Conservation (phyloP, 176 grass and related monocot genomes). For the Eleusine indica region DNA sequence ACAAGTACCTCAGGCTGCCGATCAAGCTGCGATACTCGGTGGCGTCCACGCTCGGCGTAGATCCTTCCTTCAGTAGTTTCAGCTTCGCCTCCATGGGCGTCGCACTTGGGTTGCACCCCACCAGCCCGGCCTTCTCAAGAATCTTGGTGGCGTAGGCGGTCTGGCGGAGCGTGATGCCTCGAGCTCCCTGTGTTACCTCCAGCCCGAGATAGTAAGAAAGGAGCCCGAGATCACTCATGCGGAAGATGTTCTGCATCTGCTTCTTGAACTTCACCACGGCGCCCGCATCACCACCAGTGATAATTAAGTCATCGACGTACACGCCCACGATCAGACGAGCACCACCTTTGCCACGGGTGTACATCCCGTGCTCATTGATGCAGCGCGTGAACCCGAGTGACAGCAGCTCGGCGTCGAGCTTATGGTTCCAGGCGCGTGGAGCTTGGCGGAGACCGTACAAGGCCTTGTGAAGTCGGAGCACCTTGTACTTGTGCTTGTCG, state of each 20-base stretch:
- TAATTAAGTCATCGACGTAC: background rate
- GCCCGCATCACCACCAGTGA: background rate
- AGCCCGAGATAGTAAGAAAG: background rate
- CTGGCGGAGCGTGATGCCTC: background rate
- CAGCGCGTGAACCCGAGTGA: background rate
- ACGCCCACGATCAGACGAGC: background rate
- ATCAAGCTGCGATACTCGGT: too few relatives aligned
- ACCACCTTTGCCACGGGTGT: background rate
- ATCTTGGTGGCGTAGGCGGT: background rate
- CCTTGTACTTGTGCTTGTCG: too few relatives aligned
- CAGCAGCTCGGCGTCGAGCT: background rate
- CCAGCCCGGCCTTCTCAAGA: background rate
- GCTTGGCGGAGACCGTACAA: too few relatives aligned
- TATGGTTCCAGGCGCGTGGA: too few relatives aligned
- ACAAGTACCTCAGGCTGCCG: background rate
- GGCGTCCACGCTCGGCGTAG: background rate
- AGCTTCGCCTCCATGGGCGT: background rate
- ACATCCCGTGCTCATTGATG: background rate
- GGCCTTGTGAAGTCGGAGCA: too few relatives aligned
- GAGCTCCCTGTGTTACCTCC: background rate
- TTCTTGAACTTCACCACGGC: background rate
- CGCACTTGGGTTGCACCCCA: background rate
- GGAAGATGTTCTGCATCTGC: background rate
- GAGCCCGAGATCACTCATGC: too few relatives aligned
- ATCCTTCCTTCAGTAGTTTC: background rate